phyloP scores from a whole-genome alignment of 1,284 basidiomycete species.

The Austroboletus olivaceoglutinosus region DNA sequence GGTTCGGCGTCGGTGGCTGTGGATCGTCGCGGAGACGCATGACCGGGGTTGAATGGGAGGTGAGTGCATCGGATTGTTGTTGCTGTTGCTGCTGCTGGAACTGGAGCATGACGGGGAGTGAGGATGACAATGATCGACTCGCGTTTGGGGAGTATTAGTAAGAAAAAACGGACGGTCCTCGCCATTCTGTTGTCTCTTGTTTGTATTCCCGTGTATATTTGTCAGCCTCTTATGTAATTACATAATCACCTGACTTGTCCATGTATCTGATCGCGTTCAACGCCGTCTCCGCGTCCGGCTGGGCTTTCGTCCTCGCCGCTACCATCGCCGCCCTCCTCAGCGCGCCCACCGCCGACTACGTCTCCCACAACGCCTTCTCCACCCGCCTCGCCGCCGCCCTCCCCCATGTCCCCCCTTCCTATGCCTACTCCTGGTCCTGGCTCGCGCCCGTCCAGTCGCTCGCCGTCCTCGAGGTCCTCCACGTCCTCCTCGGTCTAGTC shows the following conservation, averaged over 20 bases:
- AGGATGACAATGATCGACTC: constrained; percentile 37
- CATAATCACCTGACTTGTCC: constrained; percentile 3
- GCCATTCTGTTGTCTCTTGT: constrained; percentile 21
- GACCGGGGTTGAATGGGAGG: constrained; percentile 39
- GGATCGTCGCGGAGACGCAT: constrained; percentile 66
- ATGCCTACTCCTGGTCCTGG: constrained; percentile 54
- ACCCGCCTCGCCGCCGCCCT: constrained; percentile 35
- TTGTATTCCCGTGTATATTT: constrained; percentile 12
- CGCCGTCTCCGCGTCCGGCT: constrained; percentile 65
- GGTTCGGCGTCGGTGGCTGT: constrained; percentile 12
- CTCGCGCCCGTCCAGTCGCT: constrained; percentile 79
- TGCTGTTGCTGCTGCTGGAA: constrained; percentile 28
- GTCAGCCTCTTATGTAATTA: constrained; percentile 15
- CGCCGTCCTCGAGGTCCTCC: constrained; percentile 80
- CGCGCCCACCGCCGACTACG: not conserved
- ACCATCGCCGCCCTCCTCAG: constrained; percentile 24
- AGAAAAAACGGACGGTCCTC: constrained; percentile 27
- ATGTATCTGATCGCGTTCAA: constrained; percentile 81
- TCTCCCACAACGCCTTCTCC: constrained; percentile 22
- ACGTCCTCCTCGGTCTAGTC: constrained; percentile 83
- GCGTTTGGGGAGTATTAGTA: constrained; percentile 39
- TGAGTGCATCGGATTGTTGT: constrained; percentile 36
- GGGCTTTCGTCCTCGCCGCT: constrained; percentile 66
- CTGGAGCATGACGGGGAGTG: constrained; percentile 33
- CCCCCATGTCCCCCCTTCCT: constrained; percentile 50